Evolutionary conservation across 1,284 basidiomycete genomes (phyloP).

Genomic region (Sphaerobolus stellatus): DNA sequence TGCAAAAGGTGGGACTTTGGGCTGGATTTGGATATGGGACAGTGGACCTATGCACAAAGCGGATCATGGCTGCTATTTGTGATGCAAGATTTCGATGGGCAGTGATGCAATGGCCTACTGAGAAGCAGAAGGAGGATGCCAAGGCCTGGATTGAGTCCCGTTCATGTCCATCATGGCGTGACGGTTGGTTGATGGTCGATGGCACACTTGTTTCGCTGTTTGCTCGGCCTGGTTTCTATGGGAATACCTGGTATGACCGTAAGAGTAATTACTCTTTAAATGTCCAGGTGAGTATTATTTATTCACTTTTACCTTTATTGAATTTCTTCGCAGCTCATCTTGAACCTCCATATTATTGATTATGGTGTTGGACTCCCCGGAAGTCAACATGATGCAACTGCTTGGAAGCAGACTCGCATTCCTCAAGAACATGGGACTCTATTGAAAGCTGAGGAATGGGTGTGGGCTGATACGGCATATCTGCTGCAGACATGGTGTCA

Average conservation of each 20-base stretch:
- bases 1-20: no score
- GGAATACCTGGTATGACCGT: constrained; percentile 37
- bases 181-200: constrained; percentile 39
- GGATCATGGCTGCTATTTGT: no score
- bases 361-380: constrained; percentile 30
- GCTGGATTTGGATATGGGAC: no score
- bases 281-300: constrained; percentile 27
- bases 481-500: constrained; percentile 24
- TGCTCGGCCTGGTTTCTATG: constrained; percentile 30
- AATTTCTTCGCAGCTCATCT: constrained; percentile 13
- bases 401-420: constrained; percentile 28
- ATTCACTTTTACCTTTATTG: background rate
- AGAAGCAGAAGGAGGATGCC: constrained; percentile 8
- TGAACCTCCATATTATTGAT: constrained; percentile 33
- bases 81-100: no score
- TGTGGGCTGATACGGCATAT: constrained; percentile 39
- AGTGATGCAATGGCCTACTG: constrained; percentile 17
- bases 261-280: constrained; percentile 40
- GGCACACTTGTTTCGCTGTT: constrained; percentile 37
- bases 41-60: no score
- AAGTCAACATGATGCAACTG: constrained; percentile 34
- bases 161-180: constrained; percentile 34
- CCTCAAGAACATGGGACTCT: constrained; percentile 22
- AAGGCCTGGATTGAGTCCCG: constrained; percentile 28
- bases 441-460: constrained; percentile 28